Percentiles rank a stretch among this genome's conserved stretches.
Evolutionary conservation across 305 asterid genomes (phyloP).

Genomic region (Stenogyne calaminthoides): DNA sequence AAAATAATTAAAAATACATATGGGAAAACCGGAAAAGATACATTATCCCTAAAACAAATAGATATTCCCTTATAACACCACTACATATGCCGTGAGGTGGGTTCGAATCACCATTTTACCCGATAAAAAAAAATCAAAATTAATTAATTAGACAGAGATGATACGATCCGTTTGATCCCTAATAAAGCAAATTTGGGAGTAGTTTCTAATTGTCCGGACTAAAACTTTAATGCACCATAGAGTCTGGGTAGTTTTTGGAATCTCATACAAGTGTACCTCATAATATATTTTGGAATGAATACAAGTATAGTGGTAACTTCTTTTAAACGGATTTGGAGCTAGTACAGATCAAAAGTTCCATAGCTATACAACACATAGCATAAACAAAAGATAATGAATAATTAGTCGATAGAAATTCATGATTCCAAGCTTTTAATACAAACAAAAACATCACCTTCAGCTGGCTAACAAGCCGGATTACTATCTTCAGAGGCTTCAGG

Average conservation of each 20-base stretch:
- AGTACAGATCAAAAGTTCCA: neutral
- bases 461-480: slow-evolving; percentile 47
- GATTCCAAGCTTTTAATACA: slow-evolving; percentile 22
- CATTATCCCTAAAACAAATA: neutral
- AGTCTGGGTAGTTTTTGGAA: too few species aligned
- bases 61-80: neutral
- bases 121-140: neutral
- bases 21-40: neutral
- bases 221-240: too few species aligned
- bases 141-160: neutral
- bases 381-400: neutral
- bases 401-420: slow-evolving; percentile 19
- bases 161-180: neutral
- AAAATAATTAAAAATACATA: too few species aligned
- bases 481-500: slow-evolving; percentile 44
- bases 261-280: too few species aligned
- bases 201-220: too few species aligned
- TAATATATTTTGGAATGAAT: neutral
- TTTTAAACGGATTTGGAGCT: neutral
- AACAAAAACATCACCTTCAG: slow-evolving; percentile 11
- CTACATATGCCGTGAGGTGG: neutral
- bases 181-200: neutral
- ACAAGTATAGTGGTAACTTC: neutral
- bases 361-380: neutral
- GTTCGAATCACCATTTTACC: too few species aligned